These are phyloP conservation scores for Plantago major DNA, from an alignment of 257 asterid species.

Conservation along the genomic window DNA sequence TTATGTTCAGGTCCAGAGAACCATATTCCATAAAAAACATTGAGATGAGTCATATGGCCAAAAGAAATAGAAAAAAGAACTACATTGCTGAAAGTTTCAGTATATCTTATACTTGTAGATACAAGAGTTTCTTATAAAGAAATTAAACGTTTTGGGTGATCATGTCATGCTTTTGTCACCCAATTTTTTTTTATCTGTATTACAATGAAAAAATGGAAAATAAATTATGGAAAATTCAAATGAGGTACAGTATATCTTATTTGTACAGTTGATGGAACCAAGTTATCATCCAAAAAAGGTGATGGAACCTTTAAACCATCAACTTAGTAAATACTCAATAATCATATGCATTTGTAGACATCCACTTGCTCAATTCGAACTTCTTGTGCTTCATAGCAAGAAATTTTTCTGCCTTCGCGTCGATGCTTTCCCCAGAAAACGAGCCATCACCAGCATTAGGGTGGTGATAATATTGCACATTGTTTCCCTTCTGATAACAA, in stretches of 20 bases:
- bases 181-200: neutral
- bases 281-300: no score
- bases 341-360: conserved; percentile 15
- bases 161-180: neutral
- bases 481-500: neutral
- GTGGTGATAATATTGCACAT: no score
- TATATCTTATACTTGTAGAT: neutral
- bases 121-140: neutral
- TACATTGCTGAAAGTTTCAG: no score
- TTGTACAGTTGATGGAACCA: neutral
- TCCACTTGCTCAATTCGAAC: conserved; percentile 16
- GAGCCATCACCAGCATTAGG: no score
- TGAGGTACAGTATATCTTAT: neutral
- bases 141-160: neutral
- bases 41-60: no score
- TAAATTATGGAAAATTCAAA: neutral
- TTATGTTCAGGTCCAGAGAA: conserved; percentile 1
- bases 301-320: neutral
- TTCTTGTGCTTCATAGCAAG: conserved; percentile 23
- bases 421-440: conserved; percentile 16
- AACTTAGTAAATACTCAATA: no score
- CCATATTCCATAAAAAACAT: neutral
- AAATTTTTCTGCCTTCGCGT: conserved; percentile 31
- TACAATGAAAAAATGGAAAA: no score
- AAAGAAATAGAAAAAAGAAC: no score